These are phyloP conservation scores for Dactylellina cionopaga DNA, from an alignment of 2,329 filamentous ascomycete species.

Conservation along the genomic window DNA sequence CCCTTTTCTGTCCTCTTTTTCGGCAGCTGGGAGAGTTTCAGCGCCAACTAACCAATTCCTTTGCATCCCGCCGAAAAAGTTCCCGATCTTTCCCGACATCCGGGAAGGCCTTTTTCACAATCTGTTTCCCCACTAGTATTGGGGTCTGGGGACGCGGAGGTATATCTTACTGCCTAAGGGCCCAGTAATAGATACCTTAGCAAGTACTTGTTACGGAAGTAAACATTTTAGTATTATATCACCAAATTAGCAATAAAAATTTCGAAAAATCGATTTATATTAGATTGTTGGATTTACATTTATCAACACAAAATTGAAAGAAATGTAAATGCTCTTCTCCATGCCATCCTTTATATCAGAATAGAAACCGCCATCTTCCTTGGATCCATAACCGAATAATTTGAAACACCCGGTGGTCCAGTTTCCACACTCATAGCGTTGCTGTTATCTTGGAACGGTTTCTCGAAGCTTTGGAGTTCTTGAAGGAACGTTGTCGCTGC, in stretches of 20 bases:
- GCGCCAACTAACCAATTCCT: slow-evolving; percentile 42
- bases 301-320: too few relatives aligned
- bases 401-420: neutral
- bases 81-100: slow-evolving; percentile 51
- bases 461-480: slow-evolving; percentile 8
- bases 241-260: too few relatives aligned
- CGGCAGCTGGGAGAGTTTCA: slow-evolving; percentile 48
- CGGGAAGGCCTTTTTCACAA: slow-evolving; percentile 13
- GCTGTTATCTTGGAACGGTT: slow-evolving; percentile 18
- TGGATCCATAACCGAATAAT: slow-evolving; percentile 62
- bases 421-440: slow-evolving; percentile 5
- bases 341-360: slow-evolving; percentile 57
- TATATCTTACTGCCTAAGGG: too few relatives aligned
- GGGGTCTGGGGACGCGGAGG: too few relatives aligned
- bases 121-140: too few relatives aligned
- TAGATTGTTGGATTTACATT: too few relatives aligned
- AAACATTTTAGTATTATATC: too few relatives aligned
- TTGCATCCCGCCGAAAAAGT: slow-evolving; percentile 48
- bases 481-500: slow-evolving; percentile 19
- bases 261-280: too few relatives aligned
- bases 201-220: too few relatives aligned
- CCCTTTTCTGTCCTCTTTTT: slow-evolving; percentile 30
- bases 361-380: slow-evolving; percentile 61
- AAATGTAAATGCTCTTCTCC: neutral
- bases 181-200: too few relatives aligned